A percentile compares a stretch with the other conserved stretches of the same genome.
Conservation (phyloP, 306 rosid species). For the Sesbania bispinosa region DNA sequence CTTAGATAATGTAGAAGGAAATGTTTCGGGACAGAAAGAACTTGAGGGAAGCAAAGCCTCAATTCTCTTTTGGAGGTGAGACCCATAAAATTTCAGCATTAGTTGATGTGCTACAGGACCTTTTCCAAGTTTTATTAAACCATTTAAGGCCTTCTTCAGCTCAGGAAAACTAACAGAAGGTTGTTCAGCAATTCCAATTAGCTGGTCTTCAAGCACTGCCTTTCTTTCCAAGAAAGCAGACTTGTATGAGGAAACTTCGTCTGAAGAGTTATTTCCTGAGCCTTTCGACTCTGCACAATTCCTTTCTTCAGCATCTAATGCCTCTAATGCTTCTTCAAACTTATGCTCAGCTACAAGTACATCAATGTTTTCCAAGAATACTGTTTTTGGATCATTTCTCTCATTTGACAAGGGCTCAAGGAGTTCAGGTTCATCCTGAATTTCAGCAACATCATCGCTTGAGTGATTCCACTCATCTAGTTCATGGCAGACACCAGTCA, state of each 20-base stretch:
- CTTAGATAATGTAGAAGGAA: conserved; percentile 75
- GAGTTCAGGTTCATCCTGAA: conserved; percentile 46
- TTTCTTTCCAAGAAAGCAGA: conserved; percentile 62
- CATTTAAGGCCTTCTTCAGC: conserved; percentile 64
- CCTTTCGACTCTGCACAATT: conserved; percentile 56
- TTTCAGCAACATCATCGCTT: conserved; percentile 37
- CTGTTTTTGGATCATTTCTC: conserved; percentile 39
- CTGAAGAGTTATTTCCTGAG: conserved; percentile 50
- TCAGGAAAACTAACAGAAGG: conserved; percentile 61
- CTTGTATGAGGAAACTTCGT: conserved; percentile 54
- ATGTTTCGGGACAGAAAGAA: conserved; percentile 74
- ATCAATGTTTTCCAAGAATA: conserved; percentile 70
- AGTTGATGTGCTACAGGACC: conserved; percentile 80
- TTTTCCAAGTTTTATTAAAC: conserved; percentile 83
- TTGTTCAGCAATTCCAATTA: conserved; percentile 61
- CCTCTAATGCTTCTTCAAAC: conserved; percentile 89
- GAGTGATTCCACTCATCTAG: conserved; percentile 74
- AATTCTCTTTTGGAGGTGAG: conserved; percentile 69
- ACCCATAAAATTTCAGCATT: conserved; percentile 58
- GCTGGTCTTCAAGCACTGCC: conserved; percentile 61
- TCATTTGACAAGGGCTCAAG: conserved; percentile 52
- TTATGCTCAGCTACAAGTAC: conserved; percentile 82
- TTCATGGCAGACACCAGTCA: conserved; percentile 89
- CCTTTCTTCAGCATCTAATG: conserved; percentile 81
- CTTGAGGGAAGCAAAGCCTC: conserved; percentile 79